Base-by-base conservation (phyloP, 148 eudicot genomes). In the Dianthus caryophyllus region DNA sequence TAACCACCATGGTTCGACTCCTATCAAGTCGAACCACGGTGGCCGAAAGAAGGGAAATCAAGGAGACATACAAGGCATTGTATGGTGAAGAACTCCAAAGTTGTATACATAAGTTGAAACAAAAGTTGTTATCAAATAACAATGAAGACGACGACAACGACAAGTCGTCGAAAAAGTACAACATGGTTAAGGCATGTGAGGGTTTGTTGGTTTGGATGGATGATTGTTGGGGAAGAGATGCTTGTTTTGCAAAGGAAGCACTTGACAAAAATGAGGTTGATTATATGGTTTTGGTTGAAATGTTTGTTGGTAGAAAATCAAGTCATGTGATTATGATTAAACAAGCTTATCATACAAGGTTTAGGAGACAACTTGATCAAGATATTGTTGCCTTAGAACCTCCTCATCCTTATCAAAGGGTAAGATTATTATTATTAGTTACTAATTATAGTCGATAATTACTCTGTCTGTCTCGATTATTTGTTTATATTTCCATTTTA, bases 391-490 rank as follows among this genome's bases (percentile, higher is more conserved):
- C 58, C 68, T 71, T 85, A 68, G 97, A 90, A 50, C 90, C 93
- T 75, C 80, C 90, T n/a, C 84, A 84, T 73, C 85, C 94, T 38
- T 90, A 52, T 74, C 85, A 90, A 74, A 90, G 70, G 84, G 97
- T 87, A 71, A 72, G 73, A 30, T 59, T 47, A 44, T n/a, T n/a
- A n/a, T n/a, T n/a, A n/a, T n/a, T n/a, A n/a, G n/a, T n/a, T n/a
- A n/a, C n/a, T n/a, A n/a, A n/a, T n/a, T n/a, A n/a, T n/a, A n/a
- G n/a, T n/a, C n/a, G n/a, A n/a, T n/a, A n/a, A n/a, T 33, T 7
- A 7, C 38, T 33, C 38, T 33, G 3, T 33, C 38, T 33, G 38
- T 33, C 38, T 33, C 38, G 38, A 33, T 57, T 26, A 26, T 24
- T 56, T 16, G 13, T 3, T 30, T 29, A 43, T 22, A 25, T 33